A percentile compares a stretch with the other conserved stretches of the same genome.
Conservation (phyloP, 2,329 filamentous ascomycete genomes). For the Stagonosporopsis tanaceti region DNA sequence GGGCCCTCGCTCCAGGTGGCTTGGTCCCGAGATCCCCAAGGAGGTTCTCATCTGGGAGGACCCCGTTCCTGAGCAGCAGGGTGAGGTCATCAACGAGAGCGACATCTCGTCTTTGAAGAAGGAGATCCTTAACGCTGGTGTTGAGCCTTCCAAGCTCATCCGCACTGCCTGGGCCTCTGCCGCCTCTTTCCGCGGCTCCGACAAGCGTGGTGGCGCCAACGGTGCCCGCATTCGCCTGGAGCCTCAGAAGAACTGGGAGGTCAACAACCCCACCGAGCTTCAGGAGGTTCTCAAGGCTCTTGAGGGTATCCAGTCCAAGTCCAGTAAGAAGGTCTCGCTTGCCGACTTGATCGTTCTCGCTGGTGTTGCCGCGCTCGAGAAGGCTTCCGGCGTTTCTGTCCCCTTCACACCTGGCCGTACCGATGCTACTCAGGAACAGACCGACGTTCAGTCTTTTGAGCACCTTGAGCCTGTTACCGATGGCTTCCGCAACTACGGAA, state of each 20-base stretch:
- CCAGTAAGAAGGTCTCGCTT: slow-evolving; percentile 76
- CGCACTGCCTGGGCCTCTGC: slow-evolving; percentile 52
- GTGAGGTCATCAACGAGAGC: slow-evolving; percentile 66
- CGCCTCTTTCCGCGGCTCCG: slow-evolving; percentile 61
- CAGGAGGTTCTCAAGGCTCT: slow-evolving; percentile 67
- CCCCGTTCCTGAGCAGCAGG: slow-evolving; percentile 68
- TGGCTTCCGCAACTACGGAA: slow-evolving; percentile 82
- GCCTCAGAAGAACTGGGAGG: slow-evolving; percentile 75
- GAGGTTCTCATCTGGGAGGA: slow-evolving; percentile 80
- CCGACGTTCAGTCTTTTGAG: slow-evolving; percentile 69
- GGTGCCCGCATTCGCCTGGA: slow-evolving; percentile 78
- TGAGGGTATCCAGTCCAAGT: slow-evolving; percentile 69
- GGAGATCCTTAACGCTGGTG: slow-evolving; percentile 69
- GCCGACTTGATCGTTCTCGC: slow-evolving; percentile 80
- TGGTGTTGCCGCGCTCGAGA: slow-evolving; percentile 75
- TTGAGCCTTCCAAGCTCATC: slow-evolving; percentile 69
- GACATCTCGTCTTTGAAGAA: slow-evolving; percentile 74
- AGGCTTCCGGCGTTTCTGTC: slow-evolving; percentile 70
- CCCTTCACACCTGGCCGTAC: slow-evolving; percentile 77
- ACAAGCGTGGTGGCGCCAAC: slow-evolving; percentile 85
- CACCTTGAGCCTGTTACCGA: slow-evolving; percentile 75
- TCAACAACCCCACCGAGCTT: slow-evolving; percentile 76
- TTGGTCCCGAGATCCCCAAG: slow-evolving; percentile 76
- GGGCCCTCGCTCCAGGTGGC: slow-evolving; percentile 73
- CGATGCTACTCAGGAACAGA: slow-evolving; percentile 76